Evolutionary conservation across 805 yeast species (phyloP).

Genomic region (Saturnispora sanitii): DNA sequence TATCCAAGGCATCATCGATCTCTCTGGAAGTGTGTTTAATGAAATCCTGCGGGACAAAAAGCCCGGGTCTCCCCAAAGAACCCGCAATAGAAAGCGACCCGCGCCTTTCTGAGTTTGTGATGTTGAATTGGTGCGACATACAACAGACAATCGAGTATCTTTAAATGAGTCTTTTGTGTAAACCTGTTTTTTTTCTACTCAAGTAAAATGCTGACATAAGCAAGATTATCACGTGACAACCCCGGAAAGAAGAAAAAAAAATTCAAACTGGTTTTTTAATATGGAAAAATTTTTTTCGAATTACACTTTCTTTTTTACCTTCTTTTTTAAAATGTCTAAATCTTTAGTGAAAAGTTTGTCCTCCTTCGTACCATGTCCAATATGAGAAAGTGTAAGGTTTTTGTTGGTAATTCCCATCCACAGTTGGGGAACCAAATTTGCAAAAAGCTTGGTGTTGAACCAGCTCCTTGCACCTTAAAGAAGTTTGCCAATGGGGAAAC

Average conservation of each 20-base stretch:
- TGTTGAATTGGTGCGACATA: constrained; percentile 29
- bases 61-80: constrained; percentile 41
- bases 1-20: constrained; percentile 16
- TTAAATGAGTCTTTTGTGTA: too few relatives aligned
- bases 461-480: constrained; percentile 85
- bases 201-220: not conserved
- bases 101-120: constrained; percentile 38
- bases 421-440: constrained; percentile 87
- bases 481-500: constrained; percentile 98
- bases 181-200: too few relatives aligned
- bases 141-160: too few relatives aligned
- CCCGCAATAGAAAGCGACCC: constrained; percentile 42
- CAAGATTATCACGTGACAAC: not conserved
- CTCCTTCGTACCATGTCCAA: constrained; percentile 3
- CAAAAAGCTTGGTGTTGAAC: constrained; percentile 80
- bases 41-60: constrained; percentile 44
- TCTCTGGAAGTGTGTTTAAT: constrained; percentile 18
- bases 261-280: too few relatives aligned
- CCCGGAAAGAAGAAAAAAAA: too few relatives aligned
- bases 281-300: not conserved
- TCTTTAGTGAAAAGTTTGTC: not conserved
- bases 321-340: not conserved
- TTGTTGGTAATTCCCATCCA: constrained; percentile 95
- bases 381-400: constrained; percentile 96
- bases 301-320: not conserved